Percentiles rank a stretch among this genome's conserved stretches.
phyloP scores from a whole-genome alignment of 345 rosid species.

The Microthlaspi erraticum region DNA sequence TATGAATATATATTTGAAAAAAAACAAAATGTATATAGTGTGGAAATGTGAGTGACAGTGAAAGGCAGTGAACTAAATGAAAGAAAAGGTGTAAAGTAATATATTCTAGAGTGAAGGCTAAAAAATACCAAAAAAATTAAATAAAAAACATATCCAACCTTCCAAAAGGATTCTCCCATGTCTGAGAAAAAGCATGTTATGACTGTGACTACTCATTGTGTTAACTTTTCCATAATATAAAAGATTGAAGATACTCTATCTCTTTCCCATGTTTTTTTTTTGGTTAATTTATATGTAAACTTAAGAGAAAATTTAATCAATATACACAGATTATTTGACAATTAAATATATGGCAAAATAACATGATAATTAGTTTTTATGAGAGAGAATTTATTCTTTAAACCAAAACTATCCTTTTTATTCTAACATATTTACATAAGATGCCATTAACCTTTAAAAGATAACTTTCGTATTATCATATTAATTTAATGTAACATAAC shows the following conservation, averaged over 20 bases:
- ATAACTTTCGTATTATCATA: no score
- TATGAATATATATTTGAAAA: background rate
- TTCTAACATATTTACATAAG: no score
- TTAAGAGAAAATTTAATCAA: no score
- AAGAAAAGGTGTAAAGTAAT: conserved; percentile 8
- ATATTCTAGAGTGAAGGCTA: conserved; percentile 30
- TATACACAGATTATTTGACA: no score
- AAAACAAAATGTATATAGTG: background rate
- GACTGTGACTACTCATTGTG: conserved; percentile 39
- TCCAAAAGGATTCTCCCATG: conserved; percentile 31
- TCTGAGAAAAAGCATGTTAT: conserved; percentile 30
- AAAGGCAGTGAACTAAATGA: conserved; percentile 9
- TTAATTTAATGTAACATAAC: no score
- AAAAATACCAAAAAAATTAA: conserved; percentile 43
- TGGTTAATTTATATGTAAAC: background rate
- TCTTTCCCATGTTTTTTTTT: background rate
- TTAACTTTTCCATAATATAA: conserved; percentile 24
- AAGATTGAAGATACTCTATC: conserved; percentile 31
- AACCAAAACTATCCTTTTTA: no score
- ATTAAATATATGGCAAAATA: no score
- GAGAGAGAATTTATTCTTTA: no score
- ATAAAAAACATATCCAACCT: conserved; percentile 40
- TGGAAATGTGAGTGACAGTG: conserved; percentile 25
- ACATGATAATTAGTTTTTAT: no score
- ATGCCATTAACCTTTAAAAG: no score